Conservation (phyloP, 805 yeast genomes). For the Starmerella floricola region DNA sequence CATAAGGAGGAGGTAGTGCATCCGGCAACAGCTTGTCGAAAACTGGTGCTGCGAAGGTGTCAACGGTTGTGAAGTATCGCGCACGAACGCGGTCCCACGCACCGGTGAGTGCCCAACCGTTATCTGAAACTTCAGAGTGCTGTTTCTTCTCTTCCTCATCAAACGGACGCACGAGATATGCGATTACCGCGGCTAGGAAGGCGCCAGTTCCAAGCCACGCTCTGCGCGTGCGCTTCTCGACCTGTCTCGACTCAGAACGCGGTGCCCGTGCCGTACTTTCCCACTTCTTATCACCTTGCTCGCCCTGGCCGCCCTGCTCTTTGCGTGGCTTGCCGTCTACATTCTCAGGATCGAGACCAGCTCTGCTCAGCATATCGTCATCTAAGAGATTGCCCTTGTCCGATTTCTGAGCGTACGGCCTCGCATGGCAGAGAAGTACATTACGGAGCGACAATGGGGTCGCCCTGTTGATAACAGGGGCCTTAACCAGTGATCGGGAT, state of each 20-base stretch:
- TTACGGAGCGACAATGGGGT: not conserved
- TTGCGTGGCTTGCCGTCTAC: constrained; percentile 10
- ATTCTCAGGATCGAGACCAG: constrained; percentile 59
- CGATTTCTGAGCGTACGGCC: constrained; percentile 1
- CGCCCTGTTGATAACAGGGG: not conserved
- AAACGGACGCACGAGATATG: constrained; percentile 74
- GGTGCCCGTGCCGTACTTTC: constrained; percentile 38
- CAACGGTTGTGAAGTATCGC: constrained; percentile 63
- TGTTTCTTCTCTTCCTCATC: constrained; percentile 62
- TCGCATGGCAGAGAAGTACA: too few relatives aligned
- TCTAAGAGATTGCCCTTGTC: constrained; percentile 38
- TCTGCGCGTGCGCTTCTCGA: constrained; percentile 59
- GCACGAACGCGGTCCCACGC: constrained; percentile 58
- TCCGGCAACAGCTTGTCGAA: constrained; percentile 89
- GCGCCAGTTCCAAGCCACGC: constrained; percentile 33
- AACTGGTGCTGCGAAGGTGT: constrained; percentile 84
- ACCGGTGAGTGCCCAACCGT: constrained; percentile 46
- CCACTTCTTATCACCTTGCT: constrained; percentile 34
- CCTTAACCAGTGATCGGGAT: constrained; percentile 3
- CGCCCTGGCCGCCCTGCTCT: constrained; percentile 15
- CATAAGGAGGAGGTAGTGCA: constrained; percentile 79
- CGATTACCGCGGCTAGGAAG: constrained; percentile 44
- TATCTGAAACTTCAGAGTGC: constrained; percentile 45
- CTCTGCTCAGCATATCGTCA: constrained; percentile 70
- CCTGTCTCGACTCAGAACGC: constrained; percentile 29